phyloP scores from a whole-genome alignment of 2,329 filamentous ascomycete genomes.

The Apiospora malaysiana region DNA sequence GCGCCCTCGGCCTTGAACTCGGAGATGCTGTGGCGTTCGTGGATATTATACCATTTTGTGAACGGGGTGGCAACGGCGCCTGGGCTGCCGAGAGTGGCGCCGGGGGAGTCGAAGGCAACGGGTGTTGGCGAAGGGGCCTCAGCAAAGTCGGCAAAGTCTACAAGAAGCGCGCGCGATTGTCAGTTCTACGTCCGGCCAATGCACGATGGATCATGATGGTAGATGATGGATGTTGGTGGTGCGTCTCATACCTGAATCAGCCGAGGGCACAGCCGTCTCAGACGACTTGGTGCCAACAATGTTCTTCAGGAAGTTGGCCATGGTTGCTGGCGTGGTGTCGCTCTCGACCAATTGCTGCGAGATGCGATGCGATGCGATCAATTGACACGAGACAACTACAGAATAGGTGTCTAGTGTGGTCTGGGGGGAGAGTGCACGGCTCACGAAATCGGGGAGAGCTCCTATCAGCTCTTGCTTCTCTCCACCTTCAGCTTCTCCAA shows the following conservation, averaged over 20 bases:
- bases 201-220: background rate
- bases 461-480: background rate
- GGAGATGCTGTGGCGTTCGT: constrained; percentile 82
- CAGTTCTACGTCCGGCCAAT: constrained; percentile 19
- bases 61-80: constrained; percentile 66
- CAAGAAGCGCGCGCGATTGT: constrained; percentile 27
- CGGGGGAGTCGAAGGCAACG: constrained; percentile 53
- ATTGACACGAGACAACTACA: constrained; percentile 23
- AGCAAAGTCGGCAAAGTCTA: constrained; percentile 95
- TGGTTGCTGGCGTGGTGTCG: constrained; percentile 40
- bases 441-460: constrained; percentile 15
- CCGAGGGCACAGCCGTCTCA: constrained; percentile 54
- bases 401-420: constrained; percentile 16
- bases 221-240: background rate
- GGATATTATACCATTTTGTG: constrained; percentile 96
- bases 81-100: constrained; percentile 50
- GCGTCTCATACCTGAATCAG: constrained; percentile 67
- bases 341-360: constrained; percentile 14
- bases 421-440: constrained; percentile 12
- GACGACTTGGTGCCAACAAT: constrained; percentile 71
- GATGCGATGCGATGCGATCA: constrained; percentile 27
- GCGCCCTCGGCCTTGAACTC: constrained; percentile 91
- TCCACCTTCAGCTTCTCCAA: constrained; percentile 11
- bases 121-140: constrained; percentile 72
- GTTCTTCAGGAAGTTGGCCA: constrained; percentile 69